Conservation (phyloP, 257 asterid species). For the Salvia hispanica region DNA sequence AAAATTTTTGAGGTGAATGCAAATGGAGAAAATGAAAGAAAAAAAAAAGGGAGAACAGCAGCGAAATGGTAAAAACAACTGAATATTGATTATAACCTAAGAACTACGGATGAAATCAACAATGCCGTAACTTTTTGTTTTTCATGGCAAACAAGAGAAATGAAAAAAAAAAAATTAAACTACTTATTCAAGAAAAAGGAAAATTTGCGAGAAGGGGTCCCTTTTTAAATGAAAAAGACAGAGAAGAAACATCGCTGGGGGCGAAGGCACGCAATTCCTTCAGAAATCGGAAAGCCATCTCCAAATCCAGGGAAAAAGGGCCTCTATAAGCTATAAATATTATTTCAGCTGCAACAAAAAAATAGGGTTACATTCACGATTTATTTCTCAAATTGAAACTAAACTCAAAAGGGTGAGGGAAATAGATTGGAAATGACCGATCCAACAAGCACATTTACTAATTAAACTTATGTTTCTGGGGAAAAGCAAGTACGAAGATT, state of each 20-base stretch:
- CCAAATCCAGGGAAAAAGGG: constrained; percentile 5
- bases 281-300: constrained; percentile 19
- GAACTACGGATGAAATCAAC: neutral
- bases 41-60: neutral
- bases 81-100: neutral
- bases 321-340: neutral
- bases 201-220: neutral
- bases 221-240: neutral
- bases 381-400: neutral
- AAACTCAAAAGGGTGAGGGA: neutral
- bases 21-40: neutral
- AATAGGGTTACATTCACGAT: neutral
- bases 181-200: neutral
- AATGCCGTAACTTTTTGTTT: neutral
- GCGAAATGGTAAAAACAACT: too few relatives aligned
- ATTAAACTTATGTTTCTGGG: neutral
- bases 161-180: neutral
- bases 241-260: constrained; percentile 17
- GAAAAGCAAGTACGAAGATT: neutral
- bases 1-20: neutral
- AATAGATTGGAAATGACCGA: neutral
- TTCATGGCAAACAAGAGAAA: neutral
- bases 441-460: neutral
- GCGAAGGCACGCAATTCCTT: constrained; percentile 18
- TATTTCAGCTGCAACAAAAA: constrained; percentile 17